Base-by-base conservation (phyloP, 2,329 filamentous ascomycete species). In the Fusarium haematococcum region DNA sequence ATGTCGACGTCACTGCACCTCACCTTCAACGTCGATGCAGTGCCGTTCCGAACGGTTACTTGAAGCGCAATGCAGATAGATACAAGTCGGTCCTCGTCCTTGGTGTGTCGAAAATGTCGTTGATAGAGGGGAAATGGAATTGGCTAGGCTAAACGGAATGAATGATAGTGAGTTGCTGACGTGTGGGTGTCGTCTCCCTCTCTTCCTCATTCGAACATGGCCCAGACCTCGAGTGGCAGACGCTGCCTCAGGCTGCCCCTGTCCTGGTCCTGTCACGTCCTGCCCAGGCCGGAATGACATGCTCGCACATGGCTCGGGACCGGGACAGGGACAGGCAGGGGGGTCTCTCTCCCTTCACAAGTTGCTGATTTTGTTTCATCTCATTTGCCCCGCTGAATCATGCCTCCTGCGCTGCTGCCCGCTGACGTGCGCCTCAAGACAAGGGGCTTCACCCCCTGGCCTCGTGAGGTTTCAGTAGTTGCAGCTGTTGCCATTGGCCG, bases 211-310 rank as follows among this genome's bases (percentile, higher is more conserved):
- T 32, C 39, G 61, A 23, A 56, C 43, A 48, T 61, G 56, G 63
- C 54, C 35, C 27, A 56, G n/a, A 43, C 30, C 41, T 39, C 16
- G 23, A 23, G 27, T 16, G 48, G n/a, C 48, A n/a, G 35, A 16
- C 4, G n/a, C 13, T 70, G 72, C 72, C 72, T 75, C 58, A 75
- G 72, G 72, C 63, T 39, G 30, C 13, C n/a, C 18, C 18, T 41
- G 33, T 43, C 67, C n/a, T 59, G 18, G n/a, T 20, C 18, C 39
- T 20, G 39, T 11, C 37, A 7, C 6, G 16, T n/a, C 18, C 43
- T 50, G 45, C 25, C 25, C 48, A 16, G 16, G 48, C 25, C 16
- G 56, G 45, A 71, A 65, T 56, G 23, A 52, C 48, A 52, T 52
- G 25, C 48, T n/a, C 48, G 25, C 48, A 52, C 48, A 52, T 52